Base-by-base conservation (phyloP, 2,329 filamentous ascomycete genomes). In the Paecilomyces sp. region DNA sequence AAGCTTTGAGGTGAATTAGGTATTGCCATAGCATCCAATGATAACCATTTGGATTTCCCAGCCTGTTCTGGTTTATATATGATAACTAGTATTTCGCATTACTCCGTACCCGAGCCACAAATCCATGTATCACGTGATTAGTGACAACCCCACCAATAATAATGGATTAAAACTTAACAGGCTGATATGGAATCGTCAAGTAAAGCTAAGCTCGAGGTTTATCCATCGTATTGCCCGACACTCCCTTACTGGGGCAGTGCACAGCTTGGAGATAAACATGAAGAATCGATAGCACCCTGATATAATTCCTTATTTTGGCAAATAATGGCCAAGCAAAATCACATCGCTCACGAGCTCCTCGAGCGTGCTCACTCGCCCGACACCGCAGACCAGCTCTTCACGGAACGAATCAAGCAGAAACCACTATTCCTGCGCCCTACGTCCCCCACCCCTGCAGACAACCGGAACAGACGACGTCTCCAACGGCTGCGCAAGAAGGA, bases 401-500 rank as follows among this genome's bases (percentile, higher is more conserved):
- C 83, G 63, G 90, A 96, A 64, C 92, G 92, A 75, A 85, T 96
- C 72, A 86, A 91, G 67, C 87, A 91, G 70, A 91, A 91, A 54
- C 88, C 91, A 0, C 85, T 97, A 59, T 85, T 88, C 68, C 85
- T 97, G 3, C 86, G 88, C 51, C 87, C 91, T 6, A 88, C 87
- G 24, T 91, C 89, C 0, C 89, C 91, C 73, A 85, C 68, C 65
- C 82, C 69, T 31, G 76, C 74, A n/a, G 75, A 85, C 78, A 69
- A 81, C 75, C 64, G 79, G 72, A 62, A 77, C 68, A 66, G 86
- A 75, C 66, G 88, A 79, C 50, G 85, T 75, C 65, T 76, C n/a
- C 72, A 77, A 57, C 75, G 76, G 12, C 70, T 78, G n/a, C 79
- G 75, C 62, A 78, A 79, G 61, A 76, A 79, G 61, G 74, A 77